Evolutionary conservation across 352 stramenopile genomes (phyloP).

Genomic region (Phytopythium mirpurense): DNA sequence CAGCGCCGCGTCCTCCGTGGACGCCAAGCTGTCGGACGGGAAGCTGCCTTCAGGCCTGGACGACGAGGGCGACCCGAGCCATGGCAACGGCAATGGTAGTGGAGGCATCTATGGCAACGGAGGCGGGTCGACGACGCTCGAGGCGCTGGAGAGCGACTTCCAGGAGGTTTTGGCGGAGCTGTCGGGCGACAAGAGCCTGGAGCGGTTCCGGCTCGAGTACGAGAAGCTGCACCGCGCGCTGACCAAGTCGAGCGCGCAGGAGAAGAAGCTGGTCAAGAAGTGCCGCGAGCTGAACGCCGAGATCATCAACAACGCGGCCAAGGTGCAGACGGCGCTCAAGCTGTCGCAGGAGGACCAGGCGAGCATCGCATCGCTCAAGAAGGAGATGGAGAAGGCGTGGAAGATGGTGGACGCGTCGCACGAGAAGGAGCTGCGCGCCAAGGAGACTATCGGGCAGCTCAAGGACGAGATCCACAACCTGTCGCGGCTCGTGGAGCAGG

Average conservation of each 20-base stretch:
- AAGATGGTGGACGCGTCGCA: conserved; percentile 95
- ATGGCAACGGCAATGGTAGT: no score
- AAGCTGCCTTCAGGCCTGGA: conserved; percentile 32
- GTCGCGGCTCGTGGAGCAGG: conserved; percentile 94
- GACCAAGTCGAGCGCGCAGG: conserved; percentile 92
- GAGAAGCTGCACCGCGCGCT: conserved; percentile 94
- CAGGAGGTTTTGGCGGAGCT: conserved; percentile 90
- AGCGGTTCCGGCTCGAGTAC: conserved; percentile 94
- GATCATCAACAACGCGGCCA: conserved; percentile 95
- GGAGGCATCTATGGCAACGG: no score
- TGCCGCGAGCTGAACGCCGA: conserved; percentile 93
- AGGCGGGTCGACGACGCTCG: conserved; percentile 43
- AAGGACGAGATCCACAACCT: conserved; percentile 96
- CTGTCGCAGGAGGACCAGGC: conserved; percentile 92
- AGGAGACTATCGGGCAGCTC: conserved; percentile 93
- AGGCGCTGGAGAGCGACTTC: conserved; percentile 92
- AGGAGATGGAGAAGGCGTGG: conserved; percentile 96
- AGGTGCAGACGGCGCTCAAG: conserved; percentile 94
- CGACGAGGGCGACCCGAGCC: conserved; percentile 1
- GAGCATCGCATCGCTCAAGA: conserved; percentile 91
- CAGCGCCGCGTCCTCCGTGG: conserved; percentile 9
- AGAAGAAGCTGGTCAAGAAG: conserved; percentile 96
- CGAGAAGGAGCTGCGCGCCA: conserved; percentile 91
- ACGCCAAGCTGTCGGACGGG: conserved; percentile 45
- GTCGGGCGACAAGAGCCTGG: conserved; percentile 90